phyloP scores from a whole-genome alignment of 352 stramenopile species.

The Phytophthora aleatoria region DNA sequence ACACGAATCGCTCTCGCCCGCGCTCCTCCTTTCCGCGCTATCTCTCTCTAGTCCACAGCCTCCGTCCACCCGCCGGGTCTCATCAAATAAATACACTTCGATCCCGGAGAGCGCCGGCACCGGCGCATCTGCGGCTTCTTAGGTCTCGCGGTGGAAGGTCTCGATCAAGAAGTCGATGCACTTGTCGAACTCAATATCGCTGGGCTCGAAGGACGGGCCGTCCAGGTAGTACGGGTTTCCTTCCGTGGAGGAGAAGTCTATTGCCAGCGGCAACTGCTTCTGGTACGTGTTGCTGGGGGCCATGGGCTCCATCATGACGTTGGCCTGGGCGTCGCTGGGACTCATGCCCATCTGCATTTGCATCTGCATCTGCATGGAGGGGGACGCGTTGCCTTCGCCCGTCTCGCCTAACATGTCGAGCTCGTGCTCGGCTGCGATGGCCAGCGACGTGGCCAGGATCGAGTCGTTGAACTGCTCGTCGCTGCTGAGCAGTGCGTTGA shows the following conservation, averaged over 20 bases:
- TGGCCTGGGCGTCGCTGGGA: constrained; percentile 6
- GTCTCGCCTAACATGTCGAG: constrained; percentile 66
- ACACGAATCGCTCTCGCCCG: constrained; percentile 20
- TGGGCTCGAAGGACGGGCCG: constrained; percentile 45
- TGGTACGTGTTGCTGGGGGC: constrained; percentile 51
- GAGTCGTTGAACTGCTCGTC: constrained; percentile 86
- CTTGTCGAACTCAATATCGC: constrained; percentile 78
- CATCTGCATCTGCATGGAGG: constrained; percentile 33
- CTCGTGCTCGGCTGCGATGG: constrained; percentile 72
- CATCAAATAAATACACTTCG: constrained; percentile 51
- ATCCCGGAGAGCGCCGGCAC: constrained; percentile 22
- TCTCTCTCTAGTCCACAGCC: constrained; percentile 30
- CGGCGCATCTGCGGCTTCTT: constrained; percentile 5
- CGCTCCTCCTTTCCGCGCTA: constrained; percentile 13
- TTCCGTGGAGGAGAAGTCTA: constrained; percentile 54
- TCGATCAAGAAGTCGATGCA: constrained; percentile 85
- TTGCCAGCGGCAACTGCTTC: constrained; percentile 47
- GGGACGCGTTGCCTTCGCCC: constrained; percentile 42
- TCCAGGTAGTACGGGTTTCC: constrained; percentile 57
- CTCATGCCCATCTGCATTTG: constrained; percentile 31
- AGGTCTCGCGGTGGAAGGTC: constrained; percentile 62
- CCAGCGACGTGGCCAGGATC: constrained; percentile 75
- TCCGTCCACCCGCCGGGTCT: constrained; percentile 18
- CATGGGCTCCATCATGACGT: constrained; percentile 31
- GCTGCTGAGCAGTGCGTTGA: constrained; percentile 69